Evolutionary conservation across 345 rosid genomes (phyloP), one percentile per base, ranked within the genome.

Genomic region (Citrus reticulata): DNA sequence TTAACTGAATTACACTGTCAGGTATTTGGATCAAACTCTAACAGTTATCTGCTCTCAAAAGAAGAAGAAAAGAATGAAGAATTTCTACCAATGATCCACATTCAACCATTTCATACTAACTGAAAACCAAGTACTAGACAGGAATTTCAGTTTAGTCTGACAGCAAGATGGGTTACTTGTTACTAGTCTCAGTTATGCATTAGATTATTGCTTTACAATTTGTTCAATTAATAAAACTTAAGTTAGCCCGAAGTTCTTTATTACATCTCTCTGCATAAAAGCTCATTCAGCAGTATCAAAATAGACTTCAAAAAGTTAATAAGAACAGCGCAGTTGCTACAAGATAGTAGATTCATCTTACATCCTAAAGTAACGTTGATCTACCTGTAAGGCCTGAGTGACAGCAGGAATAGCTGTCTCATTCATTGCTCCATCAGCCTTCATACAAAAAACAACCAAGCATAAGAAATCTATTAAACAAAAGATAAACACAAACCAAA

Each of bases 391-490:
- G 67, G 93, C 95, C 75, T 58, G 75, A 16, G 90, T 87, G 24
- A 91, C 90, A 24, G 80, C 81, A 65, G 92, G 90, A 83, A 91
- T 82, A 71, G 89, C 87, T 25, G 89, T 27, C 81, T 93, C 98
- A 65, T 76, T 93, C 89, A 93, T 86, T 22, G 86, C 73, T 74
- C 98, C 94, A 81, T 93, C 95, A 40, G 94, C 98, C 94, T 93
- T 81, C 84, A 83, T 20, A 80, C 64, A 65, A 73, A 69, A 69
- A 77, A 78, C 65, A 54, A 67, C 17, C 75, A 68, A 66, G 35
- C 37, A 58, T 49, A 58, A 32, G 68, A 55, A 6, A 77, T 64
- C 75, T 67, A 74, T 69, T 16, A 49, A 30, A 13, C 25, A 76
- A 37, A 54, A 34, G 13, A 1, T 74, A 46, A 46, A 16, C 51